phyloP scores from a whole-genome alignment of 2,329 filamentous ascomycete genomes.

The Talaromyces sp. region DNA sequence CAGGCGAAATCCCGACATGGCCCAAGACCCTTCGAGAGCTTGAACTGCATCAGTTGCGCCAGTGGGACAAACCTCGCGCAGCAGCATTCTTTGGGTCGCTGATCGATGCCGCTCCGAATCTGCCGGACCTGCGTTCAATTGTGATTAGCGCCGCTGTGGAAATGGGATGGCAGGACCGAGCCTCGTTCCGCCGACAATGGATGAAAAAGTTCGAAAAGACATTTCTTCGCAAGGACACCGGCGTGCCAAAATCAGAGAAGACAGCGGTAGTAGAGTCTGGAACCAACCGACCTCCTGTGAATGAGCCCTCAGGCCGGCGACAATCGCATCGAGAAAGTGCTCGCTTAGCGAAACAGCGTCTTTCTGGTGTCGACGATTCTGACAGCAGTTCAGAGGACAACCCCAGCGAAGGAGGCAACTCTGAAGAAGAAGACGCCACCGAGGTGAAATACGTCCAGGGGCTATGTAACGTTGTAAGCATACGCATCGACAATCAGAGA shows the following conservation, averaged over 20 bases:
- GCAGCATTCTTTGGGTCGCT: constrained; percentile 75
- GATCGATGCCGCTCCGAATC: constrained; percentile 60
- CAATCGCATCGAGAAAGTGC: constrained; percentile 35
- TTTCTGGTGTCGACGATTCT: constrained; percentile 16
- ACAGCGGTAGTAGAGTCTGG: not conserved
- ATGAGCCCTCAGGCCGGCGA: constrained; percentile 8
- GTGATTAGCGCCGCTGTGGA: constrained; percentile 73
- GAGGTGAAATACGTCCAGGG: constrained; percentile 42
- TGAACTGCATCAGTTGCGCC: constrained; percentile 70
- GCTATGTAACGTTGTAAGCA: constrained; percentile 53
- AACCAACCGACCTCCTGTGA: not conserved
- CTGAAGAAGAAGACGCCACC: not conserved
- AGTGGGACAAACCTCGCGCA: constrained; percentile 65
- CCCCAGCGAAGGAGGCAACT: not conserved
- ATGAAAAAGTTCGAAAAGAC: constrained; percentile 59
- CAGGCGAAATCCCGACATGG: constrained; percentile 67
- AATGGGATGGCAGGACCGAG: constrained; percentile 73
- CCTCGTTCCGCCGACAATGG: constrained; percentile 74
- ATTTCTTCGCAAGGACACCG: constrained; percentile 31
- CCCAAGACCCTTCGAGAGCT: constrained; percentile 65
- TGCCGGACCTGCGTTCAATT: constrained; percentile 65
- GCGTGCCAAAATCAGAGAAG: constrained; percentile 9
- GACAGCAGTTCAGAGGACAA: constrained; percentile 14
- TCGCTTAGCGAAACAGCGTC: constrained; percentile 28
- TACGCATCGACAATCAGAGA: constrained; percentile 58